Evolutionary conservation across 2,329 filamentous ascomycete species (phyloP).

Genomic region (Diaporthe caulivora): DNA sequence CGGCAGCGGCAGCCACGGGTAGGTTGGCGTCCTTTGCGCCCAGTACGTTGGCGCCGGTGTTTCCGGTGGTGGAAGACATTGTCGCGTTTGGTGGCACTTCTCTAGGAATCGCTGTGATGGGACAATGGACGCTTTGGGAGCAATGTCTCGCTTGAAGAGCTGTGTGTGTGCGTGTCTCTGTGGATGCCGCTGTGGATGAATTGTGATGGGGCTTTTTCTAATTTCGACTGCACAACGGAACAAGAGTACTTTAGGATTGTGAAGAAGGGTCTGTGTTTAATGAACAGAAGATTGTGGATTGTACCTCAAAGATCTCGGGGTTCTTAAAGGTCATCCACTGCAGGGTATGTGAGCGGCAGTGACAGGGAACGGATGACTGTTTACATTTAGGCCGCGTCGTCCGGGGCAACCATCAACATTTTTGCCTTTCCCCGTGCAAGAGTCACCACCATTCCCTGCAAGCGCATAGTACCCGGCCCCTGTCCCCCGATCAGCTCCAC

Average conservation of each 20-base stretch:
- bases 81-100: slow-evolving; percentile 46
- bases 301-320: slow-evolving; percentile 16
- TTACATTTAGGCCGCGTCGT: slow-evolving; percentile 34
- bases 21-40: slow-evolving; percentile 76
- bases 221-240: slow-evolving; percentile 3
- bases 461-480: not conserved
- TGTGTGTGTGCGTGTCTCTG: slow-evolving; percentile 1
- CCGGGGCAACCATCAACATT: slow-evolving; percentile 37
- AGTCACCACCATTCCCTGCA: slow-evolving; percentile 8
- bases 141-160: not conserved
- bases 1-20: slow-evolving; percentile 54
- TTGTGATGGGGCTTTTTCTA: not conserved
- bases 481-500: slow-evolving; percentile 2
- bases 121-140: slow-evolving; percentile 9
- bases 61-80: slow-evolving; percentile 60
- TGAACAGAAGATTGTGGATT: not conserved
- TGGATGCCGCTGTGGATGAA: not conserved
- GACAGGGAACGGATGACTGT: not conserved
- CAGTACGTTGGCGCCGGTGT: slow-evolving; percentile 64
- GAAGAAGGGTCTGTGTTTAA: slow-evolving; percentile 19
- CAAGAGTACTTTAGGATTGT: slow-evolving; percentile 5
- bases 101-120: slow-evolving; percentile 1
- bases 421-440: not conserved
- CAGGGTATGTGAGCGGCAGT: slow-evolving; percentile 13
- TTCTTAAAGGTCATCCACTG: slow-evolving; percentile 12